phyloP scores from a whole-genome alignment of 306 rosid species.

The Sicyos baderoa region DNA sequence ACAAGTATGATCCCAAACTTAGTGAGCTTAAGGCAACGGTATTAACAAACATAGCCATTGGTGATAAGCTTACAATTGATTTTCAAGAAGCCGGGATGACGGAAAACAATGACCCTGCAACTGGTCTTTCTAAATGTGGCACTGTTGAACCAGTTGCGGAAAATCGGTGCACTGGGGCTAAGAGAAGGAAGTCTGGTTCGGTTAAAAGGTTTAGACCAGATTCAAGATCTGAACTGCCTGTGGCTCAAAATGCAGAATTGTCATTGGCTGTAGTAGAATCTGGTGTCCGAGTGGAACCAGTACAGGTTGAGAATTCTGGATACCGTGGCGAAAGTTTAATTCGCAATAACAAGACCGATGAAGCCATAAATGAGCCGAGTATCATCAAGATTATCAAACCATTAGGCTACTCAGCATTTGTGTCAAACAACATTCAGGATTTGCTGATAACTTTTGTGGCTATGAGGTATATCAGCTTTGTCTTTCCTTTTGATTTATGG shows the following conservation, averaged over 20 bases:
- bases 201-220: conserved; percentile 79
- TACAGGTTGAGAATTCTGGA: conserved; percentile 25
- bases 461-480: conserved; percentile 48
- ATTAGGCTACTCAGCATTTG: conserved; percentile 55
- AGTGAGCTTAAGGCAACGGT: conserved; percentile 59
- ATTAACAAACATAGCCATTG: conserved; percentile 30
- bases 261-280: conserved; percentile 24
- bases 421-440: conserved; percentile 51
- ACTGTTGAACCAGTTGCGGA: conserved; percentile 30
- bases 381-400: conserved; percentile 78
- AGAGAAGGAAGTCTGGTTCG: conserved; percentile 73
- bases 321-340: conserved; percentile 32
- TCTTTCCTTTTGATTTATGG: not conserved
- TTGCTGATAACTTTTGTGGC: conserved; percentile 65
- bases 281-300: conserved; percentile 26
- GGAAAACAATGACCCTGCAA: conserved; percentile 24
- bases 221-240: conserved; percentile 26
- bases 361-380: conserved; percentile 19
- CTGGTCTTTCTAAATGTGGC: conserved; percentile 32
- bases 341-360: conserved; percentile 31
- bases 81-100: conserved; percentile 37
- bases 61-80: conserved; percentile 38
- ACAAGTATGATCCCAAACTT: conserved; percentile 62
- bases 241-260: conserved; percentile 32
- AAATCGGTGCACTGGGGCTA: conserved; percentile 61